A percentile compares a stretch with the other conserved stretches of the same genome.
Conservation (phyloP, 2,329 filamentous ascomycete genomes). For the Hyphodiscus sp. region DNA sequence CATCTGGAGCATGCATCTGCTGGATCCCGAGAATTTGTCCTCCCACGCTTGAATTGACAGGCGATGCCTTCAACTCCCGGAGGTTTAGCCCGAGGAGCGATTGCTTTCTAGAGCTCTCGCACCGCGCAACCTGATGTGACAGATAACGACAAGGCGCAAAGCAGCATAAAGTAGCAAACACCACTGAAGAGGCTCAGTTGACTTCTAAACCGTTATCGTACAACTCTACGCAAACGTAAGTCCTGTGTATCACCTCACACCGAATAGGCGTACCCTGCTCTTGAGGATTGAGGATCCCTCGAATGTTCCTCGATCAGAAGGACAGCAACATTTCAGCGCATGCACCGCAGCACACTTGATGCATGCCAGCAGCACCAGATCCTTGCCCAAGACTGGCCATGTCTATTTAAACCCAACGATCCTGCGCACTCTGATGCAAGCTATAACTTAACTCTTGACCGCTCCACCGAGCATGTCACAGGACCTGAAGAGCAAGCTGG, state of each 20-base stretch:
- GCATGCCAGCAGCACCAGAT: constrained; percentile 3
- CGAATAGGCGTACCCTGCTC: background rate
- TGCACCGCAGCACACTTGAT: constrained; percentile 10
- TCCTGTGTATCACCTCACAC: constrained; percentile 12
- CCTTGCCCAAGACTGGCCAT: constrained; percentile 2
- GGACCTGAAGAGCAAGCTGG: background rate
- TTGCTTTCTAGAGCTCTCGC: constrained; percentile 17
- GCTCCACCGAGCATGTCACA: background rate
- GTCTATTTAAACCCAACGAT: constrained; percentile 4
- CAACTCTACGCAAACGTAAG: constrained; percentile 19
- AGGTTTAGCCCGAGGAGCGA: constrained; percentile 9
- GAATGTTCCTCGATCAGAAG: constrained; percentile 7
- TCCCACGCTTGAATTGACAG: constrained; percentile 15
- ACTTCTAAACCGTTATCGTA: constrained; percentile 17
- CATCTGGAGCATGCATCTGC: constrained; percentile 6
- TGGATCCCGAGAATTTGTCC: constrained; percentile 8
- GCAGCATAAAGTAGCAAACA: constrained; percentile 24
- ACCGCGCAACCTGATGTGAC: constrained; percentile 17
- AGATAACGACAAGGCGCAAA: constrained; percentile 16
- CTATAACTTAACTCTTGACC: constrained; percentile 10
- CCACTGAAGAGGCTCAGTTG: constrained; percentile 11
- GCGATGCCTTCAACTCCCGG: constrained; percentile 4
- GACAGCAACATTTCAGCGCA: constrained; percentile 9
- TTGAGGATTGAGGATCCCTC: constrained; percentile 4
- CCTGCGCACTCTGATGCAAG: constrained; percentile 1